Evolutionary conservation across 352 stramenopile genomes (phyloP).

Genomic region (Globisporangium rhizosaccharum): DNA sequence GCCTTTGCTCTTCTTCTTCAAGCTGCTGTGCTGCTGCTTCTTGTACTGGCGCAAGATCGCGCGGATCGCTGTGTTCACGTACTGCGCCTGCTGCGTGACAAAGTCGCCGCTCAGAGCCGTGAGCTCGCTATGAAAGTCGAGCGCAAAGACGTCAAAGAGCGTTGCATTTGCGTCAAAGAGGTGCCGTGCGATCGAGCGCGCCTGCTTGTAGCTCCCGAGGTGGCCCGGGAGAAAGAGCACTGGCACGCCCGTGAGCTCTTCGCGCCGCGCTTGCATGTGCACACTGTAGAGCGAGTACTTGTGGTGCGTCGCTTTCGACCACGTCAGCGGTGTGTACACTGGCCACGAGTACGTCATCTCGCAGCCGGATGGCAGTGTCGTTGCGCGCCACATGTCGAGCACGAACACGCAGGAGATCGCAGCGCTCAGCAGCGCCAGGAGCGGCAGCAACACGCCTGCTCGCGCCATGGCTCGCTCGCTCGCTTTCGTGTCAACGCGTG

Average conservation of each 20-base stretch:
- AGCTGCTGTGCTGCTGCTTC: constrained; percentile 24
- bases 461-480: not conserved
- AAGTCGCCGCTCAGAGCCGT: constrained; percentile 65
- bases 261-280: constrained; percentile 53
- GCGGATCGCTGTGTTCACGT: constrained; percentile 67
- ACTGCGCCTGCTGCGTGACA: constrained; percentile 63
- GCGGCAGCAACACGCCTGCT: constrained; percentile 31
- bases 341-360: constrained; percentile 87
- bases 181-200: constrained; percentile 68
- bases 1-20: constrained; percentile 14
- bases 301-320: constrained; percentile 29
- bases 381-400: constrained; percentile 31
- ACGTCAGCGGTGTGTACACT: constrained; percentile 60
- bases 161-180: constrained; percentile 47
- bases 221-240: constrained; percentile 83
- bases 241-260: constrained; percentile 51
- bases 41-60: constrained; percentile 73
- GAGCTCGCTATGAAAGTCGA: constrained; percentile 76
- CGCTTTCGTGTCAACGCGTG: not conserved
- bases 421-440: constrained; percentile 41
- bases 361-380: constrained; percentile 35
- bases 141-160: constrained; percentile 75
- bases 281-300: constrained; percentile 71
- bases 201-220: constrained; percentile 83
- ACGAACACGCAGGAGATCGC: constrained; percentile 29